Conservation (phyloP, 768 basidiomycete species). For the Boletus sensibilis region DNA sequence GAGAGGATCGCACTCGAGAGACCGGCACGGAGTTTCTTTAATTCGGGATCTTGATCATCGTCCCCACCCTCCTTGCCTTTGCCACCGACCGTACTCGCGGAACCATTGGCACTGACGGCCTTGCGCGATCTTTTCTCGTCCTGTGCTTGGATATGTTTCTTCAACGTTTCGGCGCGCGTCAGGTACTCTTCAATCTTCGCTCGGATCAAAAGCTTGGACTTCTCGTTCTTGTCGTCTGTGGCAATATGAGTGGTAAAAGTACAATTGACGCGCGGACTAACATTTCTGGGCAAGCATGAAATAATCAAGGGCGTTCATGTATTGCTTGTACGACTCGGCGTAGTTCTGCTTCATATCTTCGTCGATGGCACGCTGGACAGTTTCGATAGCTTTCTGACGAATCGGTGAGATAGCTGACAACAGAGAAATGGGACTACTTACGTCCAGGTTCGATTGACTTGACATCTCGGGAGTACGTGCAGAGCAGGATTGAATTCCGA, state of each 20-base stretch:
- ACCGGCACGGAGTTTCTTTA: slow-evolving; percentile 94
- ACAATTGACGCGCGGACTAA: slow-evolving; percentile 29
- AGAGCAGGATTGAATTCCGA: neutral
- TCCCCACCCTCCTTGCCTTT: slow-evolving; percentile 50
- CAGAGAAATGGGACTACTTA: slow-evolving; percentile 24
- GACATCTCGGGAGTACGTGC: slow-evolving; percentile 35
- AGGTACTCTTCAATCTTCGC: slow-evolving; percentile 91
- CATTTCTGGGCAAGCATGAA: slow-evolving; percentile 98
- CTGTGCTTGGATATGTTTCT: slow-evolving; percentile 68
- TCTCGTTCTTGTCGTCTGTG: slow-evolving; percentile 86
- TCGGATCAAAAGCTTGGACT: slow-evolving; percentile 81
- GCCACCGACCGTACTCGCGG: slow-evolving; percentile 39
- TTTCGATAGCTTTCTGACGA: slow-evolving; percentile 75
- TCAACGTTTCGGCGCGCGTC: slow-evolving; percentile 85
- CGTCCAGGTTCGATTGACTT: slow-evolving; percentile 47
- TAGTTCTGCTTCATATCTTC: slow-evolving; percentile 94
- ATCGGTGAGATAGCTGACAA: slow-evolving; percentile 16
- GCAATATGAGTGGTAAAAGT: neutral
- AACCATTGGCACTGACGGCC: slow-evolving; percentile 50
- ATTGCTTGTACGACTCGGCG: slow-evolving; percentile 89
- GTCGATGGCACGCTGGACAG: slow-evolving; percentile 91
- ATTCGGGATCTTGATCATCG: slow-evolving; percentile 85
- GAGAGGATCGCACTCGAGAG: slow-evolving; percentile 84
- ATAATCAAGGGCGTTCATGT: slow-evolving; percentile 94
- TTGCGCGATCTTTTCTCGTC: slow-evolving; percentile 56